These are phyloP conservation scores for Fonsecaea pedrosoi DNA, from an alignment of 2,329 filamentous ascomycete species.

Conservation along the genomic window DNA sequence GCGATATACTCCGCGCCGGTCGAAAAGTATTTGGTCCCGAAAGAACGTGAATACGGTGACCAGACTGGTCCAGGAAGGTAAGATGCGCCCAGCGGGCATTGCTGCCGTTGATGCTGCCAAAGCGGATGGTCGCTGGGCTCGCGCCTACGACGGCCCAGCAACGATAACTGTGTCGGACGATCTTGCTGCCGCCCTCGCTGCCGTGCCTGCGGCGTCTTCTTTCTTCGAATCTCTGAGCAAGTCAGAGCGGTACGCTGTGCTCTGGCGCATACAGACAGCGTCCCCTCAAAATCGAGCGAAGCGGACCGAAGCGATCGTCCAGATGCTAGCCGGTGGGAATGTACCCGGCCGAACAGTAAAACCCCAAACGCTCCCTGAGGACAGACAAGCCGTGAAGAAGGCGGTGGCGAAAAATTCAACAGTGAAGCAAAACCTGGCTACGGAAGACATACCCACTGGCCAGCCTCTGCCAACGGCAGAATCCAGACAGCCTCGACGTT, in stretches of 20 bases:
- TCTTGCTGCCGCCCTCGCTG: slow-evolving; percentile 54
- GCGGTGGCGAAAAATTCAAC: background rate
- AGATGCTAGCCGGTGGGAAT: slow-evolving; percentile 45
- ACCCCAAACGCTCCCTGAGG: background rate
- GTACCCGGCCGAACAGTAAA: slow-evolving; percentile 1
- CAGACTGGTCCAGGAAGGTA: slow-evolving; percentile 52
- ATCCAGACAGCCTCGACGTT: slow-evolving; percentile 9
- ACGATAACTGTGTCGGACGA: slow-evolving; percentile 58
- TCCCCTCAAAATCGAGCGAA: slow-evolving; percentile 42
- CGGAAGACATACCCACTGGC: background rate
- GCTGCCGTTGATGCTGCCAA: slow-evolving; percentile 62
- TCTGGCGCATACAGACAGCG: slow-evolving; percentile 56
- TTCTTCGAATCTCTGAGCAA: slow-evolving; percentile 56
- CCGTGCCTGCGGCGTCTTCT: slow-evolving; percentile 45
- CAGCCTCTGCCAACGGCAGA: background rate
- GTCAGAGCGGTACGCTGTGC: slow-evolving; percentile 55
- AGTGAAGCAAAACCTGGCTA: background rate
- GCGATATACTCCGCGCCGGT: slow-evolving; percentile 64
- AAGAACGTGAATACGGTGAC: slow-evolving; percentile 64
- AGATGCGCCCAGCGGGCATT: slow-evolving; percentile 58
- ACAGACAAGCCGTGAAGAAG: slow-evolving; percentile 10
- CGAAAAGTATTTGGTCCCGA: slow-evolving; percentile 64
- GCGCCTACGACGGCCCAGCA: slow-evolving; percentile 61
- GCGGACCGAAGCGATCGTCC: slow-evolving; percentile 55
- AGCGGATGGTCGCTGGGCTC: slow-evolving; percentile 64